These are phyloP conservation scores for Paraconiothyrium sp. DNA, from an alignment of 2,329 filamentous ascomycete genomes.

Conservation along the genomic window DNA sequence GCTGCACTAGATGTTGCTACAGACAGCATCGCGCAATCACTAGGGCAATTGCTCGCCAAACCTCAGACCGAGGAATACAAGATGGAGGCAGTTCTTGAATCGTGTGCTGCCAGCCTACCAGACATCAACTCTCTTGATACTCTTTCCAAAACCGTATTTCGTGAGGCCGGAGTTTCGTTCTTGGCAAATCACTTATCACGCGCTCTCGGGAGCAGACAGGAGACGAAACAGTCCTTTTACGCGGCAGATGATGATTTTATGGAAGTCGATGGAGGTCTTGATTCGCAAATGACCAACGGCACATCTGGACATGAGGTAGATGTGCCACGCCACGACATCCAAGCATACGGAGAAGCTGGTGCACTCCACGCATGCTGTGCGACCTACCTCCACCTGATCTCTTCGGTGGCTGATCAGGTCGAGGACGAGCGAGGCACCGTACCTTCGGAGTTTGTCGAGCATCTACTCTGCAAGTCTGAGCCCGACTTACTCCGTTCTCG, in stretches of 20 bases:
- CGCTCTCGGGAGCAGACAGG: slow-evolving; percentile 40
- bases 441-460: slow-evolving; percentile 38
- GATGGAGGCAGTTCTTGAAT: slow-evolving; percentile 54
- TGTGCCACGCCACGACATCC: slow-evolving; percentile 58
- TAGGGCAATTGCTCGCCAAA: slow-evolving; percentile 48
- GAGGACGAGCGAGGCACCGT: slow-evolving; percentile 27
- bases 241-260: slow-evolving; percentile 63
- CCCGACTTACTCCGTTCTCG: slow-evolving; percentile 43
- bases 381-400: slow-evolving; percentile 41
- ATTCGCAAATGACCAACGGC: slow-evolving; percentile 66
- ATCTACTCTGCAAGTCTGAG: slow-evolving; percentile 38
- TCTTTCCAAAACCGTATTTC: slow-evolving; percentile 31
- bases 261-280: slow-evolving; percentile 73
- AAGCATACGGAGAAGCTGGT: slow-evolving; percentile 36
- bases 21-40: slow-evolving; percentile 34
- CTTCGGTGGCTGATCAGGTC: slow-evolving; percentile 25
- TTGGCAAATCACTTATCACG: slow-evolving; percentile 42
- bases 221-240: slow-evolving; percentile 44
- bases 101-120: slow-evolving; percentile 45
- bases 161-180: slow-evolving; percentile 44
- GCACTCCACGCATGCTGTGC: slow-evolving; percentile 43
- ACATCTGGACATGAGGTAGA: slow-evolving; percentile 44
- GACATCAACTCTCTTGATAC: slow-evolving; percentile 29
- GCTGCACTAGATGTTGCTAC: slow-evolving; percentile 31
- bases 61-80: slow-evolving; percentile 54